Evolutionary conservation across 73 alveolate species (phyloP).

Genomic region (Stentor roeselii): DNA sequence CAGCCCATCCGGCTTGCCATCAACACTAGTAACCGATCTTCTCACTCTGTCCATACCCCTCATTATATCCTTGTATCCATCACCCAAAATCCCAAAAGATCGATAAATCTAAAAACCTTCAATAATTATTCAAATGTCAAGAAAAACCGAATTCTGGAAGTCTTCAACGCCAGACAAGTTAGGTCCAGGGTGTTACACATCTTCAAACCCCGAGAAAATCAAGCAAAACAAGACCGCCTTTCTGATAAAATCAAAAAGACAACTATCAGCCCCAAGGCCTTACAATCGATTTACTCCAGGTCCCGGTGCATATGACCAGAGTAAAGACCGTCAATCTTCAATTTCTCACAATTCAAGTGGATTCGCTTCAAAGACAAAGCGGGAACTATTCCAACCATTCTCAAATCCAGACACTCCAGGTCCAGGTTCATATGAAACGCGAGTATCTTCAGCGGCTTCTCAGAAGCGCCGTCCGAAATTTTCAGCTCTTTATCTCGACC

Average conservation of each 20-base stretch:
- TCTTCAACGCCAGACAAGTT: neutral
- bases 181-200: constrained; percentile 13
- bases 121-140: too few species aligned
- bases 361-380: neutral
- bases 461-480: neutral
- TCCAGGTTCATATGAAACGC: neutral
- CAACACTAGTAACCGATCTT: too few species aligned
- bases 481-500: neutral
- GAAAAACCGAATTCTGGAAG: constrained; percentile 23
- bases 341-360: neutral
- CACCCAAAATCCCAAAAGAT: too few species aligned
- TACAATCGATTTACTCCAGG: neutral
- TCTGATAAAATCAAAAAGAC: neutral
- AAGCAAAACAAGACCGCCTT: neutral
- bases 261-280: neutral
- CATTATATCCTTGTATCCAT: too few species aligned
- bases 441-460: neutral
- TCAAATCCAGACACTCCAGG: neutral
- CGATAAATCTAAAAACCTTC: too few species aligned
- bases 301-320: neutral
- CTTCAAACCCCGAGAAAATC: neutral
- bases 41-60: too few species aligned
- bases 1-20: too few species aligned
- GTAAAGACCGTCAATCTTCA: neutral
- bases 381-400: neutral